These are phyloP conservation scores for Phycomyces blakesleeanus DNA, from an alignment of 192 early-diverging fungal genomes.

Conservation along the genomic window DNA sequence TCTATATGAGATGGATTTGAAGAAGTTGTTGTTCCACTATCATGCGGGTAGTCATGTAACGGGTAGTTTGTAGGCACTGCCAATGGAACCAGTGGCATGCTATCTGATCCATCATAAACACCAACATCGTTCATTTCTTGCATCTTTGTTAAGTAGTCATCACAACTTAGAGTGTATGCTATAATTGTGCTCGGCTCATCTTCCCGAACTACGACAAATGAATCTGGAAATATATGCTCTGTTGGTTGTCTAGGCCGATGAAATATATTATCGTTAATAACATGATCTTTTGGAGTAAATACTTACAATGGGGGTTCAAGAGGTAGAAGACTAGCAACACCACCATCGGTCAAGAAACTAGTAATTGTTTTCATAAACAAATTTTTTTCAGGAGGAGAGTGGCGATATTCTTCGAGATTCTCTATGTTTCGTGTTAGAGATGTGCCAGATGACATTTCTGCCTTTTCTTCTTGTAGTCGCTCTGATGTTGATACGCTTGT, in stretches of 20 bases:
- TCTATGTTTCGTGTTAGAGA: neutral
- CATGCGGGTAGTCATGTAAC: slow-evolving; percentile 8
- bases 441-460: no score
- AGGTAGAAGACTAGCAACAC: slow-evolving; percentile 58
- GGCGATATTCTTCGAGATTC: slow-evolving; percentile 2
- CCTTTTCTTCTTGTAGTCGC: no score
- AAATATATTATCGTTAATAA: slow-evolving; percentile 3
- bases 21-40: neutral
- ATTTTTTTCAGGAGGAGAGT: slow-evolving; percentile 37
- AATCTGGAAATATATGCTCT: slow-evolving; percentile 87
- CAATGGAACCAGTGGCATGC: neutral
- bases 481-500: neutral
- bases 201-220: slow-evolving; percentile 83
- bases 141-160: slow-evolving; percentile 68
- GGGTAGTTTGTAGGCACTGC: neutral
- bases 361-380: slow-evolving; percentile 77
- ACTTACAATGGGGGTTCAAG: slow-evolving; percentile 74
- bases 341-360: slow-evolving; percentile 68
- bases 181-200: slow-evolving; percentile 93
- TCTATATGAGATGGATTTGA: slow-evolving; percentile 32
- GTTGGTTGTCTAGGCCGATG: slow-evolving; percentile 47
- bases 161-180: slow-evolving; percentile 78
- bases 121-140: slow-evolving; percentile 36
- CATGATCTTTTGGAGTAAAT: neutral
- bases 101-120: slow-evolving; percentile 10